Evolutionary conservation across 2,329 filamentous ascomycete genomes (phyloP).

Genomic region (Sclerotiophoma versabilis): DNA sequence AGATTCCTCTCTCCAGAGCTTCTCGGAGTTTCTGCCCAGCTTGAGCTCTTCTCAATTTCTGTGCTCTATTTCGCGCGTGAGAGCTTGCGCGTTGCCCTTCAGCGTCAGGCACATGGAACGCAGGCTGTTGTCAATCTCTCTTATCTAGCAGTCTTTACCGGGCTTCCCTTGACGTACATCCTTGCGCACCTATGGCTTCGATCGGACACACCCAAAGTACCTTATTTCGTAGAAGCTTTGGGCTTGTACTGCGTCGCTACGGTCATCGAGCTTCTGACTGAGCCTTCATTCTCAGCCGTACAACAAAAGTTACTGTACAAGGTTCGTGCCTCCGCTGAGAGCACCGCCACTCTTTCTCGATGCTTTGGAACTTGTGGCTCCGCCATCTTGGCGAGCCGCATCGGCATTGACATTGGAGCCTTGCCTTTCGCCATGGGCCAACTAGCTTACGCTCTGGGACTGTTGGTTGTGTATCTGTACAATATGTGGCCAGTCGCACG

Average conservation of each 20-base stretch:
- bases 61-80: conserved; percentile 96
- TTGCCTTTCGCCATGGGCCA: conserved; percentile 91
- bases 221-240: conserved; percentile 68
- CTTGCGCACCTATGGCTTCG: conserved; percentile 74
- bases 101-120: conserved; percentile 69
- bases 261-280: conserved; percentile 78
- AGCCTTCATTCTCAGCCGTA: conserved; percentile 88
- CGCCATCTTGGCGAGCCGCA: conserved; percentile 68
- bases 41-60: conserved; percentile 91
- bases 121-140: conserved; percentile 90
- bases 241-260: conserved; percentile 64
- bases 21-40: conserved; percentile 84
- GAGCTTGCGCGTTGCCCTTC: conserved; percentile 87
- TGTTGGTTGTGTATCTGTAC: conserved; percentile 74
- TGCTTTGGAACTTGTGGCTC: conserved; percentile 76
- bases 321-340: conserved; percentile 82
- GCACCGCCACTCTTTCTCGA: conserved; percentile 77
- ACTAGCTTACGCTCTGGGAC: conserved; percentile 72
- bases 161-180: conserved; percentile 67
- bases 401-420: conserved; percentile 69
- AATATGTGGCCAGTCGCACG: conserved; percentile 65
- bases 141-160: conserved; percentile 77
- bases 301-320: conserved; percentile 83
- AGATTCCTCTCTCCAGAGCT: conserved; percentile 85
- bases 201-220: conserved; percentile 61